Base-by-base conservation (phyloP, 208 protist species). In the Sergeia podlipaevii region DNA sequence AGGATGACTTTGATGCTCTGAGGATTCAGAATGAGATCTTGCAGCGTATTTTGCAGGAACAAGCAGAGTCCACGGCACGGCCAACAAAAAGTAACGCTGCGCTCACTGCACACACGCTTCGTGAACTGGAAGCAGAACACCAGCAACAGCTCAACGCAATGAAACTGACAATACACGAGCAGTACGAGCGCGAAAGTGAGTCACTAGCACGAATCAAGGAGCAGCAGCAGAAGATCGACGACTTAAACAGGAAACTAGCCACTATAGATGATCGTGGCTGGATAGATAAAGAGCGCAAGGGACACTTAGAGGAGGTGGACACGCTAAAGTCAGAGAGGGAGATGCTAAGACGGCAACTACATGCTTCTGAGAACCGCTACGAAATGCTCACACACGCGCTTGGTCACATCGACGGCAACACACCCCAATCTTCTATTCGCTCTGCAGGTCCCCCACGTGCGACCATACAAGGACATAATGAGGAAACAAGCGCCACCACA, bases 111-210 rank as follows among this genome's bases (percentile, higher is more conserved):
- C 63, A 78, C 47, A 77, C 69, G 10, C 52, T 80, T 13, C 68
- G 72, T n/a, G 75, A 83, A 34, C 51, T 83, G 7, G 75, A 88
- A 48, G 45, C 46, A 1, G 68, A 80, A 41, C 80, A 88, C 42
- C 80, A 80, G 15, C 75, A 88, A 54, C 80, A 88, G 38, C 65
- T 88, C 8, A 34, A 73, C 7, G 80, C 72, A 20, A 63, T 88
- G 48, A 83, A 82, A 47, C 45, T 72, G 15, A 82, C 80, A 7
- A 74, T 88, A 37, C 63, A 71, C 13, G 50, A 74, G 2, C 55
- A 78, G 27, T 76, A 65, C 60, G 66, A 76, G 39, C 46, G 61
- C n/a, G 79, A 87, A 44, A 68, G 50, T 13, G 50, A 67, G 24
- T 46, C 74, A 2, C 49, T 71, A 10, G 36, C 58, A 1, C 41